Evolutionary conservation across 192 early-diverging fungal species (phyloP).

Genomic region (Backusella australiensis): DNA sequence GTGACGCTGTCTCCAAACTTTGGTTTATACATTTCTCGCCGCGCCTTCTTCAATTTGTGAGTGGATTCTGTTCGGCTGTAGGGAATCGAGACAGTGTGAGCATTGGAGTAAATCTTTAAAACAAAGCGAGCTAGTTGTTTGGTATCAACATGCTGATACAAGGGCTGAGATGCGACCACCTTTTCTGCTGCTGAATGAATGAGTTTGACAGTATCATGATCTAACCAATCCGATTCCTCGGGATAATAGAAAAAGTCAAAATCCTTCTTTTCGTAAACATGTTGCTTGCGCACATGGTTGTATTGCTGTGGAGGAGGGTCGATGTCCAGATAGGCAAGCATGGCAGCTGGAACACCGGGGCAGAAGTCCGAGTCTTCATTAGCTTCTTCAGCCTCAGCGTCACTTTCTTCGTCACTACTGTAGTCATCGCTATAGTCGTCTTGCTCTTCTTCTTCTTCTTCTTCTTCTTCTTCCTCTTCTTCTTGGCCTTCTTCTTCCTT

Average conservation of each 20-base stretch:
- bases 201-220: constrained; percentile 26
- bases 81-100: constrained; percentile 31
- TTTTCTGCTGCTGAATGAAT: background rate
- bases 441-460: background rate
- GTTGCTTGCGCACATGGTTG: background rate
- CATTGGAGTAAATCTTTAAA: constrained; percentile 38
- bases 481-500: background rate
- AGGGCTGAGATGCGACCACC: background rate
- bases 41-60: constrained; percentile 15
- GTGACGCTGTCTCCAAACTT: background rate
- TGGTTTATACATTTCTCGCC: constrained; percentile 8
- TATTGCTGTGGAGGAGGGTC: constrained; percentile 20
- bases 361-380: constrained; percentile 19
- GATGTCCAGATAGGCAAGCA: constrained; percentile 30
- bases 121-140: constrained; percentile 20
- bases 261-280: background rate
- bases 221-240: constrained; percentile 17
- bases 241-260: constrained; percentile 38
- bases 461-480: background rate
- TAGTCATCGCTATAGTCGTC: background rate
- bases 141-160: constrained; percentile 16
- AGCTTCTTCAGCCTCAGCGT: constrained; percentile 5
- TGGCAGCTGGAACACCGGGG: constrained; percentile 36
- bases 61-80: constrained; percentile 20
- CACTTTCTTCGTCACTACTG: constrained; percentile 3